Evolutionary conservation across 208 protist genomes (phyloP).

Genomic region (Acanthamoeba castellanii): DNA sequence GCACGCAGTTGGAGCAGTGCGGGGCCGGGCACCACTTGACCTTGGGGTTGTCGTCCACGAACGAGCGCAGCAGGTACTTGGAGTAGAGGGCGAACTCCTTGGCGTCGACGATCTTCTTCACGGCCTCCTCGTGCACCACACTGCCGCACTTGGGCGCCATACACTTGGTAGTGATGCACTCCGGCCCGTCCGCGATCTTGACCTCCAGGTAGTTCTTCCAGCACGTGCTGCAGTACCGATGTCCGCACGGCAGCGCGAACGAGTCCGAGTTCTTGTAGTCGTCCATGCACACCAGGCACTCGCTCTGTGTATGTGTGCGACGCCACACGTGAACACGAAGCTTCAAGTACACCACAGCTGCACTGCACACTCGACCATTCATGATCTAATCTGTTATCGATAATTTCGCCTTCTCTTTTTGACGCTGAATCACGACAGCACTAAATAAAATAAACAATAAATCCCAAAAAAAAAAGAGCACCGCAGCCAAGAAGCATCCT

Average conservation of each 20-base stretch:
- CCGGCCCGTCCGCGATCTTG: constrained; percentile 83
- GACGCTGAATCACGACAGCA: neutral
- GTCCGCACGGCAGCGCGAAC: constrained; percentile 84
- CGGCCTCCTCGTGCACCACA: constrained; percentile 82
- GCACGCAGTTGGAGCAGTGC: constrained; percentile 88
- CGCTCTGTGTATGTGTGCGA: neutral
- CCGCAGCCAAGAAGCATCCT: neutral
- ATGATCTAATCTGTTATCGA: no score
- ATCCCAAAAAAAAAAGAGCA: constrained; percentile 37
- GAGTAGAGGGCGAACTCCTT: constrained; percentile 80
- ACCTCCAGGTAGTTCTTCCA: constrained; percentile 85
- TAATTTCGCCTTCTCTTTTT: no score
- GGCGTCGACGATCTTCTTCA: constrained; percentile 79
- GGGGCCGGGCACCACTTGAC: constrained; percentile 92
- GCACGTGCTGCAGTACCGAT: constrained; percentile 88
- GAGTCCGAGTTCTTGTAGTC: constrained; percentile 78
- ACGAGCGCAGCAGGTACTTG: constrained; percentile 84
- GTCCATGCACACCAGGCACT: constrained; percentile 88
- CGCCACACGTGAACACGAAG: no score
- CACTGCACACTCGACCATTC: no score
- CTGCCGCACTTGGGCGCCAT: constrained; percentile 84
- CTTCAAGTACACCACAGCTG: no score
- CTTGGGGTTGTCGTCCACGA: constrained; percentile 89
- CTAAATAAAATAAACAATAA: neutral
- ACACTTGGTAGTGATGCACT: constrained; percentile 80